Evolutionary conservation across 352 stramenopile species (phyloP), one percentile per base, ranked within the genome.

Genomic region (Globisporangium spiculum): DNA sequence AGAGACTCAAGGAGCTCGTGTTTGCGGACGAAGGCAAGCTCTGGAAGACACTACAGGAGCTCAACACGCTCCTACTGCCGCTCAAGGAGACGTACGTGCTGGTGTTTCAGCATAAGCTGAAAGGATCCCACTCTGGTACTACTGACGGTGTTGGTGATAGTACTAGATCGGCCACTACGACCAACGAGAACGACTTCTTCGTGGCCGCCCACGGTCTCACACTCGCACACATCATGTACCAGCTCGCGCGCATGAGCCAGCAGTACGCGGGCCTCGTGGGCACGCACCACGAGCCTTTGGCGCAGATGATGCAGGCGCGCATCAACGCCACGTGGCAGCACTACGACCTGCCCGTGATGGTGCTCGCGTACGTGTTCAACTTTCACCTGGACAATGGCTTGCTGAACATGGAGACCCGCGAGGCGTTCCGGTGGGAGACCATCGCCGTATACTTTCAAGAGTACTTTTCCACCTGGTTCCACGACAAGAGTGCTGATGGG

Each of bases 281-380:
- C 64, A 63, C 63, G 65, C 27, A 58, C 59, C 26, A 75, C 60
- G 26, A 55, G 46, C 27, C 58, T 61, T 46, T 91, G 9, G 83
- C 84, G 4, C 71, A 84, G 27, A 68, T 75, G 18, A 69, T 93
- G 64, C 67, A 83, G 27, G 67, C 76, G 27, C 71, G 81, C n/a
- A 60, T 95, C 14, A 76, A 92, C 50, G 66, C 66, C 2, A 79
- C 88, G 63, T 95, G 87, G 87, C 77, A 80, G 14, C 78, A 82
- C 9, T 95, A 93, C 65, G 85, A 95, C 30, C 41, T 92, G 41
- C 84, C 85, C 2, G 76, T 71, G 7, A 93, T 91, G 81, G 75
- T 89, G 22, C 80, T 95, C 4, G 84, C 87, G 12, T 93, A 83
- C 63, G 78, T 91, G 22, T 92, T 93, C 53, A 80, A 95, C 71